phyloP scores from a whole-genome alignment of 2,329 filamentous ascomycete species.

The Exophiala lecanii-corni region DNA sequence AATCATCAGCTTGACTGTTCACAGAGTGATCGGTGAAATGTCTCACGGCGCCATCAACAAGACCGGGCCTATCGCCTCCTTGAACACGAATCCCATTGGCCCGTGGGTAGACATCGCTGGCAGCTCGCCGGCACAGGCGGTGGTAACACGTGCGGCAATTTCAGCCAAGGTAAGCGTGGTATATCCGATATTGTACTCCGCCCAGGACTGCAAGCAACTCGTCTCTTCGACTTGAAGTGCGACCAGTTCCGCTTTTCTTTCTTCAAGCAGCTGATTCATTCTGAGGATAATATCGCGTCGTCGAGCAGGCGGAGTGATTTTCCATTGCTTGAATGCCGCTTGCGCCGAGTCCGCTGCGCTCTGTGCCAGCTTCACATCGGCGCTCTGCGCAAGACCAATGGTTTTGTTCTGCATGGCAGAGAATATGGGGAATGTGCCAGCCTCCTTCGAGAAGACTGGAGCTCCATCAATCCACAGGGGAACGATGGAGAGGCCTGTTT shows the following conservation, averaged over 20 bases:
- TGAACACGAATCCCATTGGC: constrained; percentile 31
- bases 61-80: constrained; percentile 27
- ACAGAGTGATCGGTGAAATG: background rate
- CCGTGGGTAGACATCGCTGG: constrained; percentile 29
- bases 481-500: constrained; percentile 1
- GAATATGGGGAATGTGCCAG: constrained; percentile 2
- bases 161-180: constrained; percentile 2
- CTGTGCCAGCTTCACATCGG: constrained; percentile 50
- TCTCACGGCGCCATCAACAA: constrained; percentile 13
- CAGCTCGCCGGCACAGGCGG: constrained; percentile 14
- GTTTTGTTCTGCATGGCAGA: background rate
- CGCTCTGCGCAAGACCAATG: constrained; percentile 24
- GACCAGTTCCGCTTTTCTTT: constrained; percentile 34
- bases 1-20: background rate
- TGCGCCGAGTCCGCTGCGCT: constrained; percentile 58
- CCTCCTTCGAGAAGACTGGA: background rate
- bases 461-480: constrained; percentile 9
- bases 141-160: constrained; percentile 7
- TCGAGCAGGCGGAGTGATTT: constrained; percentile 51
- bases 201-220: constrained; percentile 4
- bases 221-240: constrained; percentile 5
- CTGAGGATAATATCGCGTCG: constrained; percentile 56
- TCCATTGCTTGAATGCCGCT: constrained; percentile 64
- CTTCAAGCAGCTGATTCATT: constrained; percentile 58
- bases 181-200: constrained; percentile 1